These are phyloP conservation scores for Batrachochytrium dendrobatidis DNA, from an alignment of 371 early-diverging fungal genomes.

Conservation along the genomic window DNA sequence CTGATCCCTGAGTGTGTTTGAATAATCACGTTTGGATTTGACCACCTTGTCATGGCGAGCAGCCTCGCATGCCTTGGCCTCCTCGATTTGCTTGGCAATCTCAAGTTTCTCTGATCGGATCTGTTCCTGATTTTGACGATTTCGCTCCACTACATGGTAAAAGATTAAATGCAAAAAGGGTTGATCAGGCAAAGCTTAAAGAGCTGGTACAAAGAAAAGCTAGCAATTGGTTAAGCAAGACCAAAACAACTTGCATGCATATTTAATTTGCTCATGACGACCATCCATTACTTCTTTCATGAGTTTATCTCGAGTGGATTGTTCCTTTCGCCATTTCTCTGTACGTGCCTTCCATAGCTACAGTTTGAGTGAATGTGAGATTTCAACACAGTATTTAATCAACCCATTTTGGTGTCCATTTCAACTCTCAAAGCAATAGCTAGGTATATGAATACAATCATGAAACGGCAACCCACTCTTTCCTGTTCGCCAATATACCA, in stretches of 20 bases:
- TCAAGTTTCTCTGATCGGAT: conserved; percentile 18
- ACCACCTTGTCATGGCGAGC: conserved; percentile 19
- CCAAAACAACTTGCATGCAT: conserved; percentile 27
- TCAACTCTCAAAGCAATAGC: background rate
- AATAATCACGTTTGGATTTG: conserved; percentile 17
- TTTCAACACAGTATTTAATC: background rate
- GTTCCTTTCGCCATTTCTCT: conserved; percentile 43
- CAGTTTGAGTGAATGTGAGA: background rate
- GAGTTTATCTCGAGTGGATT: conserved; percentile 35
- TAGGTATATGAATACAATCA: background rate
- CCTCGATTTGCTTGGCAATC: conserved; percentile 22
- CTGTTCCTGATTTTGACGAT: conserved; percentile 18
- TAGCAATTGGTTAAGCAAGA: background rate
- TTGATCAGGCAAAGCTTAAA: background rate
- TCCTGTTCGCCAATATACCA: conserved; percentile 34
- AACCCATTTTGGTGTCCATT: background rate
- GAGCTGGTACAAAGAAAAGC: background rate
- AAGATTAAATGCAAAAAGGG: background rate
- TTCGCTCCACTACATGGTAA: conserved; percentile 27
- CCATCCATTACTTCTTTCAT: conserved; percentile 41
- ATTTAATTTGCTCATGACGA: conserved; percentile 35
- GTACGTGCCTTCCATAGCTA: conserved; percentile 37
- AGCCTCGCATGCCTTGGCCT: conserved; percentile 18
- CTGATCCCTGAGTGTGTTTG: conserved; percentile 26
- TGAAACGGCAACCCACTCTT: conserved; percentile 21